Evolutionary conservation across 2,329 filamentous ascomycete species (phyloP).

Genomic region (Fusarium decemcellulare): DNA sequence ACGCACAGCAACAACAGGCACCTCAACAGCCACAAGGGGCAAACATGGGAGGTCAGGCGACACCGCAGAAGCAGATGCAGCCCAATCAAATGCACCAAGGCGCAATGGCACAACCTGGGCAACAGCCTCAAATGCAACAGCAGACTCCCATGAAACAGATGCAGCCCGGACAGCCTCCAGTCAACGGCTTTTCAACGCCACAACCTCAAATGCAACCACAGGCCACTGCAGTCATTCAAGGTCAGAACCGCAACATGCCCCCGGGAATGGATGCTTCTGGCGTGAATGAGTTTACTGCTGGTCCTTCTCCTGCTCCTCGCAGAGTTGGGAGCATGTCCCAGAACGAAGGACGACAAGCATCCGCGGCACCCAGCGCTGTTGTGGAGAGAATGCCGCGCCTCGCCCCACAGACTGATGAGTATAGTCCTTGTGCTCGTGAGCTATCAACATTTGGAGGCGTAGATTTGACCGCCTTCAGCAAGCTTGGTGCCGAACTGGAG

Average conservation of each 20-base stretch:
- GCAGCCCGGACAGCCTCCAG: conserved; percentile 55
- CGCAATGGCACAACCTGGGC: conserved; percentile 53
- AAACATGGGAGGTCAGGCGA: conserved; percentile 44
- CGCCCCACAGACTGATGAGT: conserved; percentile 64
- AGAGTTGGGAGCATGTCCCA: conserved; percentile 59
- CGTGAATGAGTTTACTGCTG: conserved; percentile 56
- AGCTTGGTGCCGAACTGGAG: conserved; percentile 76
- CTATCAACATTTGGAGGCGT: conserved; percentile 79
- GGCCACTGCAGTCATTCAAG: conserved; percentile 39
- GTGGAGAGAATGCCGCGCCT: conserved; percentile 55
- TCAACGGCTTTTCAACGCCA: conserved; percentile 56
- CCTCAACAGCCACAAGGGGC: conserved; percentile 53
- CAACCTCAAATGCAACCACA: conserved; percentile 47
- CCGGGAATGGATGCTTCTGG: conserved; percentile 61
- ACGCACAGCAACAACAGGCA: conserved; percentile 52
- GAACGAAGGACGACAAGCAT: conserved; percentile 48
- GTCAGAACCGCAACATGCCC: conserved; percentile 66
- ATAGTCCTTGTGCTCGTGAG: conserved; percentile 68
- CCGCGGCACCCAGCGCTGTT: conserved; percentile 28
- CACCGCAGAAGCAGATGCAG: conserved; percentile 55
- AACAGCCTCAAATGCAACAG: conserved; percentile 48
- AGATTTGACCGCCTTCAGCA: conserved; percentile 74
- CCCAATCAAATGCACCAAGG: conserved; percentile 50
- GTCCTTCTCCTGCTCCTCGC: conserved; percentile 60
- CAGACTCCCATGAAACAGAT: conserved; percentile 60